Evolutionary conservation across 2,329 filamentous ascomycete genomes (phyloP), one percentile per base, ranked within the genome.

Genomic region (Paecilomyces sp.): DNA sequence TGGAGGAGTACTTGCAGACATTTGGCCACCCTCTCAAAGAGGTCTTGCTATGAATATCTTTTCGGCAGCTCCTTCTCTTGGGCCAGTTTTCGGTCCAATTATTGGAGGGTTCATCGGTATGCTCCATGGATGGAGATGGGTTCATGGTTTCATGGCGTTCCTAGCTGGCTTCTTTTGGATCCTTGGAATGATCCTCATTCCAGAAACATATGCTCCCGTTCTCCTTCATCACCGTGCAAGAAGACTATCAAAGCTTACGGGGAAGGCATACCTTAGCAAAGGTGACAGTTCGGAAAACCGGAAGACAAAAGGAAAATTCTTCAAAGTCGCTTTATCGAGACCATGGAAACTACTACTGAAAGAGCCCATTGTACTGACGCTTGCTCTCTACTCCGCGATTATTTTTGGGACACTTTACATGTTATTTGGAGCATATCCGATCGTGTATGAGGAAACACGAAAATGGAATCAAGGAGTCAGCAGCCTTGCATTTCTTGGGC

Each of bases 101-200:
- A 81, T 83, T 5, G 85, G 85, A 62, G 87, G 87, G 1, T 91
- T 90, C 70, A 75, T 89, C 1, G 84, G 85, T 8, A 80, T 86
- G 70, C 78, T 80, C 1, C 81, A 80, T 13, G 87, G 86, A 15
- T 90, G 88, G 88, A 78, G 85, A 66, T 90, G 88, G 88, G 83
- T 90, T 24, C 79, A 84, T 70, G 85, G 85, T 1, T 72, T 89
- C 56, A 80, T 86, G 68, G 80, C 83, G 56, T 83, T 85, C 61
- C 87, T 89, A 69, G 86, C 84, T 2, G 85, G 84, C 11, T 73
- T 80, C 12, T 79, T 88, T 56, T 87, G 84, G 73, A 67, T 75
- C 28, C 22, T 68, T 3, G 70, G 70, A 18, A 58, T 67, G 1
- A 57, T 70, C 0, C 57, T 71, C 12, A 68, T 74, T 30, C 73